These are phyloP conservation scores for Paraphaeosphaeria sporulosa DNA, from an alignment of 2,329 filamentous ascomycete genomes.

Conservation along the genomic window DNA sequence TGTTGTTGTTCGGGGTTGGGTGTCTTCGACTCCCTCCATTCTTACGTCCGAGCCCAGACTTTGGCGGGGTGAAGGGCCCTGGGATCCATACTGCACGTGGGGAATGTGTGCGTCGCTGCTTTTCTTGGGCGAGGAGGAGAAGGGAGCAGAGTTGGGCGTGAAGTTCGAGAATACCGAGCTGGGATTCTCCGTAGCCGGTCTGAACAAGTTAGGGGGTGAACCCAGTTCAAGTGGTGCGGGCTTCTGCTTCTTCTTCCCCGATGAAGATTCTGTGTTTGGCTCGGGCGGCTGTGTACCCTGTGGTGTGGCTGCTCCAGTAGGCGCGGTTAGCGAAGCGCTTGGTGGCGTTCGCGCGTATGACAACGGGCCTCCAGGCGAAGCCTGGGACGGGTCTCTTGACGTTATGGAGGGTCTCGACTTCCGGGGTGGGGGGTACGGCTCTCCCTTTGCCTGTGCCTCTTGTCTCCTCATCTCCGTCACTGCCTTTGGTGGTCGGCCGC, in stretches of 20 bases:
- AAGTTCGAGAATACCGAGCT: constrained; percentile 43
- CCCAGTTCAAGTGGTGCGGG: constrained; percentile 44
- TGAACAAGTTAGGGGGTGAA: constrained; percentile 42
- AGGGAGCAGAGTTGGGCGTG: constrained; percentile 46
- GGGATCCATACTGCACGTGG: constrained; percentile 3
- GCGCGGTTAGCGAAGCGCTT: constrained; percentile 26
- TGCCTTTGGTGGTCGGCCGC: constrained; percentile 58
- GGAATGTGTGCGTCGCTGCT: constrained; percentile 26
- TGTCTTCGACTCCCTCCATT: constrained; percentile 50
- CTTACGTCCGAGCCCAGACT: constrained; percentile 31
- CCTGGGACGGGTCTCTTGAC: constrained; percentile 33
- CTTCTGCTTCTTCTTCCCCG: constrained; percentile 45
- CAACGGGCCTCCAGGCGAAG: constrained; percentile 33
- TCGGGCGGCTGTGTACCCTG: constrained; percentile 37
- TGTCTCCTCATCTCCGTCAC: constrained; percentile 55
- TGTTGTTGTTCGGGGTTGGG: constrained; percentile 49
- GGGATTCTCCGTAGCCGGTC: constrained; percentile 30
- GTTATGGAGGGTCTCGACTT: constrained; percentile 42
- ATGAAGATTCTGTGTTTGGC: constrained; percentile 43
- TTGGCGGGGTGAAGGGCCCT: constrained; percentile 1
- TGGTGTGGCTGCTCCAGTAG: constrained; percentile 35
- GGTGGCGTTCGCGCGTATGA: constrained; percentile 39
- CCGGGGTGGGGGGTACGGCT: constrained; percentile 49
- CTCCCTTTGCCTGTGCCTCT: constrained; percentile 49
- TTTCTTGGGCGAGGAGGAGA: constrained; percentile 42